phyloP scores from a whole-genome alignment of 495 filamentous ascomycete genomes.

The Neurospora sp. region DNA sequence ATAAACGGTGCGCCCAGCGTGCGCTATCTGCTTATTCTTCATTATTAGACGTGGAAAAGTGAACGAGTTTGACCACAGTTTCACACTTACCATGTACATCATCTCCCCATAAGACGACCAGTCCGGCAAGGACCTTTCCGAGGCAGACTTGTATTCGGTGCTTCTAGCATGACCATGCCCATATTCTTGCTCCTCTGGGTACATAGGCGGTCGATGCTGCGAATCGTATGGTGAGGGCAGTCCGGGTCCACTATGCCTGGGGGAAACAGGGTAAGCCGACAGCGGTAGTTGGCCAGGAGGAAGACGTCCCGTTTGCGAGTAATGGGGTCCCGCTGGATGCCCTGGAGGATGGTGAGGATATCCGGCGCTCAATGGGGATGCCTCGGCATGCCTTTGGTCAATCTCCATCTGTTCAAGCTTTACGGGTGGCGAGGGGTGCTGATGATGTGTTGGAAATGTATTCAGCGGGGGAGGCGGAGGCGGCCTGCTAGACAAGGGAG shows the following conservation, averaged over 20 bases:
- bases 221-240: conserved; percentile 32
- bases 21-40: conserved; percentile 28
- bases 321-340: conserved; percentile 20
- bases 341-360: conserved; percentile 17
- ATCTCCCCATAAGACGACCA: conserved; percentile 26
- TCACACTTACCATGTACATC: conserved; percentile 27
- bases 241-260: conserved; percentile 23
- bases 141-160: conserved; percentile 27
- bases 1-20: conserved; percentile 31
- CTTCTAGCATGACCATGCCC: conserved; percentile 13
- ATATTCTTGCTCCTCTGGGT: conserved; percentile 29
- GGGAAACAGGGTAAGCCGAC: conserved; percentile 32
- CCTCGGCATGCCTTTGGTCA: conserved; percentile 18
- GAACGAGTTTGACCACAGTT: not conserved
- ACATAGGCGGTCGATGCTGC: conserved; percentile 22
- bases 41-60: conserved; percentile 11
- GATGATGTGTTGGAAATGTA: conserved; percentile 14
- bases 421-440: conserved; percentile 20
- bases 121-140: conserved; percentile 27
- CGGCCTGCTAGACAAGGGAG: conserved; percentile 13
- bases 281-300: conserved; percentile 31
- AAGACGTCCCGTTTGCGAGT: conserved; percentile 29
- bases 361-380: conserved; percentile 13
- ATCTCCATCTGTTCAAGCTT: conserved; percentile 20
- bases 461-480: conserved; percentile 23